Base-by-base conservation (phyloP, 2,329 filamentous ascomycete species). In the Fusarium verticillioides region DNA sequence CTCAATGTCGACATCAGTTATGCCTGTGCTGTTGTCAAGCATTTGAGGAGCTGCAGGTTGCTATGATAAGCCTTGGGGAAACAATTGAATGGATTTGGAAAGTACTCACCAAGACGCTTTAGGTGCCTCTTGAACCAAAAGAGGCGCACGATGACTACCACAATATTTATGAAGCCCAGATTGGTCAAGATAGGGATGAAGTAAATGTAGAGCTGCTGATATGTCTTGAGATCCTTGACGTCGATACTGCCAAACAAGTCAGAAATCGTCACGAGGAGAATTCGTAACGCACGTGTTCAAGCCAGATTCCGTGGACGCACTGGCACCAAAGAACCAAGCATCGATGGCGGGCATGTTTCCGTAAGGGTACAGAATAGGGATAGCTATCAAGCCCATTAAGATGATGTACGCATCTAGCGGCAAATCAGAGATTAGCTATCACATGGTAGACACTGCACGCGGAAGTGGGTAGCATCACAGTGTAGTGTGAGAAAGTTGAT, bases 181-280 rank as follows among this genome's bases (percentile, higher is more conserved):
- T 88, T 87, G 0, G 83, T 84, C 4, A 88, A 54, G 13, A 86
- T 82, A 0, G 87, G 85, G 23, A 86, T 78, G 37, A 88, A 79
- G 71, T 88, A 89, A 40, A 88, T 69, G 37, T 83, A 84, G 2
- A 88, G 73, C 69, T 88, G 87, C 72, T 88, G 87, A 58, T 87
- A 88, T 0, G 81, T 82, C 64, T 83, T 82, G 21, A 88, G 73
- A 2, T 79, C 78, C 52, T 87, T 88, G 39, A 88, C 76, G 70
- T 88, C 86, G 37, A 87, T 77, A 9, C 86, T 88, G 6, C n/a
- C 8, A 15, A 23, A 9, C n/a, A 23, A 6, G 32, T 52, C n/a
- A 52, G 49, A 8, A 15, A 50, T 12, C 5, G 16, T 36, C 47
- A 50, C 16, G 5, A 5, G 3, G n/a, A 36, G 21, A 50, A 10